Conservation (phyloP, 2,329 filamentous ascomycete genomes). For the Aspergillus fumigatus region DNA sequence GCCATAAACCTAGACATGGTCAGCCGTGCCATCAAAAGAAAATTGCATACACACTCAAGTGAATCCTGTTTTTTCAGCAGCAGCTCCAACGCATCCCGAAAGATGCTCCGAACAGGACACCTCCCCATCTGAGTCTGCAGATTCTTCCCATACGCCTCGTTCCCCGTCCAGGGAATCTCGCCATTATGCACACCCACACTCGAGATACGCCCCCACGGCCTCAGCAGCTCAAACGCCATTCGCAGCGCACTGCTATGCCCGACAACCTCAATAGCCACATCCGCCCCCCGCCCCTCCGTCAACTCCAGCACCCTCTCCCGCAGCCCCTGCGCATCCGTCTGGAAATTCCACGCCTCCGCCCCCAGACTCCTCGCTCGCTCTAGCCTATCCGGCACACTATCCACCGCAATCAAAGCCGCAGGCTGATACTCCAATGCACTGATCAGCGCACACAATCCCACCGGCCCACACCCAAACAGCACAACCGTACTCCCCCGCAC, state of each 20-base stretch:
- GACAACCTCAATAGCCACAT: slow-evolving; percentile 75
- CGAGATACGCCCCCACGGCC: slow-evolving; percentile 67
- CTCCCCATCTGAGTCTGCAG: slow-evolving; percentile 68
- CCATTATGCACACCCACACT: slow-evolving; percentile 71
- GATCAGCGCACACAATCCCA: slow-evolving; percentile 36
- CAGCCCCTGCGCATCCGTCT: slow-evolving; percentile 59
- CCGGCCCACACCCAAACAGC: slow-evolving; percentile 15
- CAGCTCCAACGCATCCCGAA: slow-evolving; percentile 58
- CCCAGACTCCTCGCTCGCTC: slow-evolving; percentile 67
- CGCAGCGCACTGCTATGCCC: slow-evolving; percentile 62
- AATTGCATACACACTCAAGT: slow-evolving; percentile 52
- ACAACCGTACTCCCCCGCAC: slow-evolving; percentile 13
- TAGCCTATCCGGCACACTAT: slow-evolving; percentile 68
- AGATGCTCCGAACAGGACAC: slow-evolving; percentile 62
- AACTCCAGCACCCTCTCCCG: slow-evolving; percentile 56
- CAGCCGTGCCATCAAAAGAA: slow-evolving; percentile 8
- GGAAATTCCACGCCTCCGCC: slow-evolving; percentile 76
- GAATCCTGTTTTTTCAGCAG: slow-evolving; percentile 61
- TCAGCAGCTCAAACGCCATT: slow-evolving; percentile 66
- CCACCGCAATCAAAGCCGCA: slow-evolving; percentile 70
- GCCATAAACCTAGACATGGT: slow-evolving; percentile 61
- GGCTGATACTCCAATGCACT: slow-evolving; percentile 68
- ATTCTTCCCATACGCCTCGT: slow-evolving; percentile 63
- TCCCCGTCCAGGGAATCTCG: slow-evolving; percentile 63
- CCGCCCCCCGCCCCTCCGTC: slow-evolving; percentile 74